Base-by-base conservation (phyloP, 2,329 filamentous ascomycete genomes). In the Paraphaeosphaeria sporulosa region DNA sequence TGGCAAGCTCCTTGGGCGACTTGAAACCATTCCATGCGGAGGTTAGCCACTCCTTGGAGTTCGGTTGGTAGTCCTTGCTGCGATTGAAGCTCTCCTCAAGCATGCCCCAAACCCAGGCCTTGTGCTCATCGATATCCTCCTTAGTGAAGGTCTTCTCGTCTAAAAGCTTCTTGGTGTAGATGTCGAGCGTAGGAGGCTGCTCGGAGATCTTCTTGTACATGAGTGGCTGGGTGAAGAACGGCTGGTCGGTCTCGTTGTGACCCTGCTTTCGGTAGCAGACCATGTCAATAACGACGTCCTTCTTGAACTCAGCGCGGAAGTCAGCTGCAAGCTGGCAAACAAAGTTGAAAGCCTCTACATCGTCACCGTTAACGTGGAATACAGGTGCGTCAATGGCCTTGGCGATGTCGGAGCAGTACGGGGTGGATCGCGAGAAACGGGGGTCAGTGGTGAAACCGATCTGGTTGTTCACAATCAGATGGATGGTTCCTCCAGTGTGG, bases 21-120 rank as follows among this genome's bases (percentile, higher is more conserved):
- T 98, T 98, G 89, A 99, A 98, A 64, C 94, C 94, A 82, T 99
- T 96, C 95, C 95, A 99, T 58, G 95, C 94, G 54, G 94, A 97
- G 9, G 95, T 98, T 70, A 97, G 89, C 95, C 95, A 99, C 82
- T 99, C 95, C 83, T 97, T 96, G 67, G 94, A 92, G 43, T 92
- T 96, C 48, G 95, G 93, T 79, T 94, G 91, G 82, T 99, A 99
- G 74, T 99, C 94, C 82, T 96, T 98, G 81, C 94, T 97, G 81
- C 94, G 93, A 73, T 93, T 86, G 80, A 98, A 99, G 82, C 93
- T 97, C 80, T 98, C 94, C 76, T 97, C 94, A 59, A 99, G 86
- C 94, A 98, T 98, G 64, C 92, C 92, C 95, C 94, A 99, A 61
- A 98, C 95, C 95, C 95, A 99, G 79, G 96, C 92, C 86, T 96